Base-by-base conservation (phyloP, 2,329 filamentous ascomycete genomes). In the Curvularia sp. region DNA sequence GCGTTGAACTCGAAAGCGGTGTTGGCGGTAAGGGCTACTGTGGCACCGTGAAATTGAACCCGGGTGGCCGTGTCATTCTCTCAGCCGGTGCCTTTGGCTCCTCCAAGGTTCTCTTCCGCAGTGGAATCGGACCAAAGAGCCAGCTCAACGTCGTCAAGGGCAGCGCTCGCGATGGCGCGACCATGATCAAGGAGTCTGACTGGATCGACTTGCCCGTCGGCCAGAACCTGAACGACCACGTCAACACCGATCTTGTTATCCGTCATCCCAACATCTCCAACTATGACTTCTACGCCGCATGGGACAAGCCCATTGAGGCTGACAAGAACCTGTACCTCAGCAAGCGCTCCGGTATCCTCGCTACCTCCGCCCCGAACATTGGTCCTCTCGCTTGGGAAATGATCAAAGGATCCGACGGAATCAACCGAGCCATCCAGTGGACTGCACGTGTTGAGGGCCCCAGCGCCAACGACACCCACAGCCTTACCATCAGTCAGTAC, bases 81-180 rank as follows among this genome's bases (percentile, higher is more conserved):
- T 84, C 89, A 18, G 85, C 87, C 1, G 89, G 89, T 47, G 80
- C 88, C 1, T 90, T 92, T 61, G 87, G 87, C n/a, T 87, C 87
- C 1, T 81, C 88, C 13, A 89, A 89, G 76, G 79, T 92, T 47
- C 82, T 92, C 2, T 81, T 90, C 76, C 83, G 88, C 68, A 88
- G 86, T 77, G 87, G 89, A 64, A 91, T 90, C 62, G 89, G 89
- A 4, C 87, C 87, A 21, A 74, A 76, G 50, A 78, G 78, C 43
- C 79, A 82, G 69, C 79, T 83, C 45, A 73, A 73, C 42, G 71
- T 77, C 23, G 82, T 83, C 38, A 76, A 80, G 69, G 73, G 71
- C 62, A 81, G 80, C 55, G 73, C 67, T 19, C 55, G 64, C 7
- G 81, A 81, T 60, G 78, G 80, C 6, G 42, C 70, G 6, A 78